A percentile compares a stretch with the other conserved stretches of the same genome.
Conservation (phyloP, 805 yeast genomes). For the Wickerhamomyces strasburgensis region DNA sequence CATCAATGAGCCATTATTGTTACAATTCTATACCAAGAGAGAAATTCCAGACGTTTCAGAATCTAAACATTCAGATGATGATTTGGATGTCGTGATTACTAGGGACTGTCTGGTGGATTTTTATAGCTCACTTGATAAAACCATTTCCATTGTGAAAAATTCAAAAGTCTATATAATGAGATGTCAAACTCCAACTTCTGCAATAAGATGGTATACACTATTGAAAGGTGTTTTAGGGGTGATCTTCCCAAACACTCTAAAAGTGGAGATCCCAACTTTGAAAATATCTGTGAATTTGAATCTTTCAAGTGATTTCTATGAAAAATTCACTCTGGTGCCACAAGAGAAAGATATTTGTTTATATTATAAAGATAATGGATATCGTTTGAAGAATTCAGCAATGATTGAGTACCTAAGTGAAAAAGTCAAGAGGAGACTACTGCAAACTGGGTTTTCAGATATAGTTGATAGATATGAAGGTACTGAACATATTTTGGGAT, state of each 20-base stretch:
- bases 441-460: conserved; percentile 20
- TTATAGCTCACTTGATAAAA: conserved; percentile 65
- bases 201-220: conserved; percentile 62
- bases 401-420: conserved; percentile 36
- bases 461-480: conserved; percentile 25
- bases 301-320: conserved; percentile 13
- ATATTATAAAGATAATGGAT: conserved; percentile 17
- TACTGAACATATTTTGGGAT: conserved; percentile 37
- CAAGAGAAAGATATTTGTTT: conserved; percentile 1
- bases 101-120: conserved; percentile 39
- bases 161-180: conserved; percentile 47
- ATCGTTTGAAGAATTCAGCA: conserved; percentile 22
- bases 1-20: conserved; percentile 43
- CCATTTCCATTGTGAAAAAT: conserved; percentile 46
- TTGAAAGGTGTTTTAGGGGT: conserved; percentile 43
- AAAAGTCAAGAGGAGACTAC: conserved; percentile 32
- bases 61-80: conserved; percentile 16
- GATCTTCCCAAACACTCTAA: conserved; percentile 38
- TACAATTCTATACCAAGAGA: conserved; percentile 58
- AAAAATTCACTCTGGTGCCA: conserved; percentile 2
- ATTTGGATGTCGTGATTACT: conserved; percentile 29
- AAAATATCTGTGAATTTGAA: conserved; percentile 24
- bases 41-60: conserved; percentile 26
- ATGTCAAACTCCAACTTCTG: conserved; percentile 45
- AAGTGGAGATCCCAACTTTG: conserved; percentile 41